Conservation (phyloP, 345 rosid genomes). For the Cardamine resedifolia region DNA sequence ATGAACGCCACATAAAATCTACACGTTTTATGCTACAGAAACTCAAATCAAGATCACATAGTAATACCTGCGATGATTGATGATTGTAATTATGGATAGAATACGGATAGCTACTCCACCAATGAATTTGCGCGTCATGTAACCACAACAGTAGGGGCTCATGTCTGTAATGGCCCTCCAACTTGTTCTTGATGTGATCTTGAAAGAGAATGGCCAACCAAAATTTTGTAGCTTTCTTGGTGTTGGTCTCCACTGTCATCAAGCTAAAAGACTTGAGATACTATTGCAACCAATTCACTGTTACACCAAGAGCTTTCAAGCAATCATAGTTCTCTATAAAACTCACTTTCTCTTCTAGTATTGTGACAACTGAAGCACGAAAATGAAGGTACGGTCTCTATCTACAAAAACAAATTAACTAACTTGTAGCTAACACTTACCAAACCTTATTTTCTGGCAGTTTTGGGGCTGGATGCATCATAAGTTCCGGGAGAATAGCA, state of each 20-base stretch:
- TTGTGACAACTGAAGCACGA: slow-evolving; percentile 42
- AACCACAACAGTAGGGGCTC: slow-evolving; percentile 38
- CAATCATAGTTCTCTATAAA: slow-evolving; percentile 39
- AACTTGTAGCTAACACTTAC: slow-evolving; percentile 36
- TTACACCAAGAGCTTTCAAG: slow-evolving; percentile 32
- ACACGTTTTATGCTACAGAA: not conserved
- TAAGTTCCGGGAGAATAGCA: slow-evolving; percentile 48
- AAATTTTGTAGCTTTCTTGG: slow-evolving; percentile 67
- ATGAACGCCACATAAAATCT: not conserved
- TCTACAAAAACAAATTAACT: slow-evolving; percentile 24
- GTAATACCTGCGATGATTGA: slow-evolving; percentile 26
- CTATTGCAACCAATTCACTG: slow-evolving; percentile 48
- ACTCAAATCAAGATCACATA: slow-evolving; percentile 15
- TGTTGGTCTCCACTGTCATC: slow-evolving; percentile 55
- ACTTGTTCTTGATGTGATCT: slow-evolving; percentile 55
- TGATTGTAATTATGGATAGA: slow-evolving; percentile 32
- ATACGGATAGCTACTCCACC: slow-evolving; percentile 42
- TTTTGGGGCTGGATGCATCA: slow-evolving; percentile 79
- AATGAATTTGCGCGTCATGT: slow-evolving; percentile 31
- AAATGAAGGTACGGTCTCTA: slow-evolving; percentile 65
- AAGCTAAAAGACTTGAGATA: slow-evolving; percentile 41
- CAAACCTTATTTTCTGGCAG: slow-evolving; percentile 54
- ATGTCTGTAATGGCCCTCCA: slow-evolving; percentile 37
- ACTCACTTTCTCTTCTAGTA: slow-evolving; percentile 37
- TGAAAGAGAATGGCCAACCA: slow-evolving; percentile 72